phyloP scores from a whole-genome alignment of 805 yeast genomes.

The Starmera dryadoides region DNA sequence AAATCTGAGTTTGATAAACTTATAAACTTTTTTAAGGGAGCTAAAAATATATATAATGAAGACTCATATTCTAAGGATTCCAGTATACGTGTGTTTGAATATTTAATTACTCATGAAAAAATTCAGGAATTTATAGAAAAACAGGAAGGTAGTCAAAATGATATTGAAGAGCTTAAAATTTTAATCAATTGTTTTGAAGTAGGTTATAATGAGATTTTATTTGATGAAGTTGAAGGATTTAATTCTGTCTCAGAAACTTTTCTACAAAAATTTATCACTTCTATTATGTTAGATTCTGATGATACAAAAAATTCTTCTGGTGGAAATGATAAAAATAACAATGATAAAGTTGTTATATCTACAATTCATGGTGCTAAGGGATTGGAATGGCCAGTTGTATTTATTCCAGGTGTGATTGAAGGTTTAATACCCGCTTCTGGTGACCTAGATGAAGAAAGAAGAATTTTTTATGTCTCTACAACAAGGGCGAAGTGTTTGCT shows the following conservation, averaged over 20 bases:
- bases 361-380: conserved; percentile 95
- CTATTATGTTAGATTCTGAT: conserved; percentile 27
- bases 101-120: not conserved
- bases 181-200: conserved; percentile 30
- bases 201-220: conserved; percentile 16
- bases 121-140: conserved; percentile 8
- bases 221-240: conserved; percentile 5
- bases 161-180: conserved; percentile 31
- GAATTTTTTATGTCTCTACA: conserved; percentile 82
- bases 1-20: conserved; percentile 2
- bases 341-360: conserved; percentile 45
- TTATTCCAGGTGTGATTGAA: conserved; percentile 65
- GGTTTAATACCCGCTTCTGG: conserved; percentile 58
- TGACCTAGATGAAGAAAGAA: conserved; percentile 60
- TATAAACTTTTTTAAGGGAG: not conserved
- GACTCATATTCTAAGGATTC: not conserved
- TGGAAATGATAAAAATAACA: conserved; percentile 18
- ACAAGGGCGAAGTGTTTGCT: conserved; percentile 70
- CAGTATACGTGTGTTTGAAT: conserved; percentile 9
- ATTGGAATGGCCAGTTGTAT: conserved; percentile 91
- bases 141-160: conserved; percentile 25
- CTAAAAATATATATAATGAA: not conserved
- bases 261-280: conserved; percentile 26
- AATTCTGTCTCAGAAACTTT: conserved; percentile 7
- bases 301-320: conserved; percentile 13